Base-by-base conservation (phyloP, 2,329 filamentous ascomycete genomes). In the Penicillium freii region DNA sequence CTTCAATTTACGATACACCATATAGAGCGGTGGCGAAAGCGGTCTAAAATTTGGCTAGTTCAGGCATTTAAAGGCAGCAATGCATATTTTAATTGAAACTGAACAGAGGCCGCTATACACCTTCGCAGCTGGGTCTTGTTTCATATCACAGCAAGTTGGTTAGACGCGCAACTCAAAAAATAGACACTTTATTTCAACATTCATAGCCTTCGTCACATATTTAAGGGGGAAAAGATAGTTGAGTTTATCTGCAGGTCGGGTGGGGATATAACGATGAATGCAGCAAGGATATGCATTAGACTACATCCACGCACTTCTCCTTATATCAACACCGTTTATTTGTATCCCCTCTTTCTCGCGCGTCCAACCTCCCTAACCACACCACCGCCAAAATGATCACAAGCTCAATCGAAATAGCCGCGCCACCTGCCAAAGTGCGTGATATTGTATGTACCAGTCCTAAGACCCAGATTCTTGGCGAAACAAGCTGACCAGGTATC, bases 401-500 rank as follows among this genome's bases (percentile, higher is more conserved):
- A 51, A 66, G 62, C 50, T 57, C 60, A 5, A 66, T 68, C 7
- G 63, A 69, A 34, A 68, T 67, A 21, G 62, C 60, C 19, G 66
- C 63, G 4, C 58, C 66, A 5, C 66, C 66, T 15, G 46, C 64
- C 3, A 69, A 64, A 51, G 67, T 68, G 59, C 67, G 66, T n/a
- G 66, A 68, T 34, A 56, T 67, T 31, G 67, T 69, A 65, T 23
- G 62, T 65, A 33, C 21, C 23, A 10, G 13, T 23, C 15, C 15
- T 15, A 4, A 21, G 2, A 2, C n/a, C 9, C 17, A 3, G 29
- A 19, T 10, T 25, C 40, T 7, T 21, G 19, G 27, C 13, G 4
- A 34, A 34, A 21, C 36, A n/a, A 17, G 10, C 17, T 33, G 13
- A 19, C 45, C 45, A 51, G 6, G 31, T 23, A 36, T 13, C 33